phyloP scores from a whole-genome alignment of 208 protist genomes.

The Kentomonas sorsogonicus region DNA sequence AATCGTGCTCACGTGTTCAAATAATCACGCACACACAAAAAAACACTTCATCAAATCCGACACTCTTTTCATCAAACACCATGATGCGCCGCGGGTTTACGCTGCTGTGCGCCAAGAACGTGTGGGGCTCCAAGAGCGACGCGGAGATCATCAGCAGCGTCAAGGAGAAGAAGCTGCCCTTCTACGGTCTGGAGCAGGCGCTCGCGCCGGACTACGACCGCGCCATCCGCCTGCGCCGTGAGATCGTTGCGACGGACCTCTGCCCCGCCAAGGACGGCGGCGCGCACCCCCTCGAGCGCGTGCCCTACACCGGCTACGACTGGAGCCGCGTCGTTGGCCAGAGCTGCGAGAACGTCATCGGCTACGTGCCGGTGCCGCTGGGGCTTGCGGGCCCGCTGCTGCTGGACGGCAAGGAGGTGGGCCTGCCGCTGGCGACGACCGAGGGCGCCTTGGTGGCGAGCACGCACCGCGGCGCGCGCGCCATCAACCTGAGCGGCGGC shows the following conservation, averaged over 20 bases:
- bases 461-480: constrained; percentile 94
- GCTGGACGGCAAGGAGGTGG: constrained; percentile 86
- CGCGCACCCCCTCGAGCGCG: constrained; percentile 42
- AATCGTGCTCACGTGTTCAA: no score
- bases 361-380: constrained; percentile 96
- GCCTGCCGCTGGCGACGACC: constrained; percentile 97
- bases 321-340: constrained; percentile 89
- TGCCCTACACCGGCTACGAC: constrained; percentile 88
- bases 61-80: no score
- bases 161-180: constrained; percentile 63
- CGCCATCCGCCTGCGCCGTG: constrained; percentile 77
- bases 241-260: constrained; percentile 58
- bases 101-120: constrained; percentile 14
- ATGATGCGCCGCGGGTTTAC: constrained; percentile 26
- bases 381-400: constrained; percentile 93
- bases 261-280: constrained; percentile 12
- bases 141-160: constrained; percentile 72
- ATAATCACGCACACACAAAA: no score
- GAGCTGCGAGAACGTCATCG: constrained; percentile 96
- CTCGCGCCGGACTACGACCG: constrained; percentile 84
- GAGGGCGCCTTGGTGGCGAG: constrained; percentile 96
- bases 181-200: constrained; percentile 82
- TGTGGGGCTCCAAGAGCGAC: constrained; percentile 60
- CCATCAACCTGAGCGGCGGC: constrained; percentile 89
- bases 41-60: no score